Percentiles rank a stretch among this genome's conserved stretches.
These are phyloP conservation scores for Monilinia vaccinii-corymbosi DNA, from an alignment of 2,329 filamentous ascomycete species.

Conservation along the genomic window DNA sequence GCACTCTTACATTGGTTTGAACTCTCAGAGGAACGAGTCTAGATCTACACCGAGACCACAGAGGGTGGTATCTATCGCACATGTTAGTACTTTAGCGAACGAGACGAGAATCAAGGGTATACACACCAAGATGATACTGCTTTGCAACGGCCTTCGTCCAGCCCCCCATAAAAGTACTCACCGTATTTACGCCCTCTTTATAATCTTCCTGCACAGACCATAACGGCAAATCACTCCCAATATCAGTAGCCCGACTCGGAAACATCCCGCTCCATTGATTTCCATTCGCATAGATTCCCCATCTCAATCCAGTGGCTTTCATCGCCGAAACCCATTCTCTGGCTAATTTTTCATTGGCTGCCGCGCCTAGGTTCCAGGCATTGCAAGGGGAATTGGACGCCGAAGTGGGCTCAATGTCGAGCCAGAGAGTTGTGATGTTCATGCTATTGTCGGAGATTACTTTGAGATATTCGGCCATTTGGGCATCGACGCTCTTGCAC, in stretches of 20 bases:
- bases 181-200: slow-evolving; percentile 17
- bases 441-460: slow-evolving; percentile 16
- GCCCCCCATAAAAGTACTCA: slow-evolving; percentile 22
- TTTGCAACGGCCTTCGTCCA: slow-evolving; percentile 22
- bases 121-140: slow-evolving; percentile 20
- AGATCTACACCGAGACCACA: slow-evolving; percentile 19
- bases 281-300: slow-evolving; percentile 25
- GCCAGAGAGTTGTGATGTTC: slow-evolving; percentile 18
- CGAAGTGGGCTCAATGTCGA: slow-evolving; percentile 21
- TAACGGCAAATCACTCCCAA: slow-evolving; percentile 21
- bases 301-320: slow-evolving; percentile 14
- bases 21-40: slow-evolving; percentile 12
- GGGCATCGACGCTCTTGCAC: slow-evolving; percentile 18
- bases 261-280: slow-evolving; percentile 25
- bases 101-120: neutral
- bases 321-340: slow-evolving; percentile 20
- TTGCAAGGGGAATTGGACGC: slow-evolving; percentile 14
- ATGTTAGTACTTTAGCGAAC: neutral
- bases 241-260: slow-evolving; percentile 16
- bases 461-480: slow-evolving; percentile 19
- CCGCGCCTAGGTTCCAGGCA: slow-evolving; percentile 18
- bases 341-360: slow-evolving; percentile 19
- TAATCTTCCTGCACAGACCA: slow-evolving; percentile 23
- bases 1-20: neutral
- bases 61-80: slow-evolving; percentile 18